Conservation (phyloP, 108 stramenopile species). For the Mediolabrus comicus region DNA sequence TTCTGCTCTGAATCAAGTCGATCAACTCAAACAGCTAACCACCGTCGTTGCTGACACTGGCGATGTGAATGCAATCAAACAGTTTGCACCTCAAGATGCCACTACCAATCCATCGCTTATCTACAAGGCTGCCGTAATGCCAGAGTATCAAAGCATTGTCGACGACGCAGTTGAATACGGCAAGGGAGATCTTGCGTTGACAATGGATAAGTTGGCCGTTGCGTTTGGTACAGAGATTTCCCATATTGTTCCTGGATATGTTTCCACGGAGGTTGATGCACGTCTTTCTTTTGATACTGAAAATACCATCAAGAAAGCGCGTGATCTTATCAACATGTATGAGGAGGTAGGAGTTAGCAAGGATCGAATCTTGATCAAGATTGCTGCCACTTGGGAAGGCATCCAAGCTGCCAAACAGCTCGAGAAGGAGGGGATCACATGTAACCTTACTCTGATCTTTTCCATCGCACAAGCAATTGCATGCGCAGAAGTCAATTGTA, state of each 20-base stretch:
- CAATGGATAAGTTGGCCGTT: constrained; percentile 96
- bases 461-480: constrained; percentile 94
- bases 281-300: constrained; percentile 97
- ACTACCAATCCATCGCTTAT: constrained; percentile 98
- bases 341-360: constrained; percentile 92
- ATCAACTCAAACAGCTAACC: constrained; percentile 80
- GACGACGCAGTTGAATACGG: constrained; percentile 86
- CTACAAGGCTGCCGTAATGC: constrained; percentile 89
- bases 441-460: constrained; percentile 98
- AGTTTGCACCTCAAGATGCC: constrained; percentile 92
- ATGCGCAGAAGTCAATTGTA: constrained; percentile 95
- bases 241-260: constrained; percentile 98
- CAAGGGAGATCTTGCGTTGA: constrained; percentile 68
- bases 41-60: constrained; percentile 91
- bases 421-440: constrained; percentile 96
- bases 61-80: constrained; percentile 88
- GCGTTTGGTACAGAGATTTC: constrained; percentile 97
- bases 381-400: constrained; percentile 98
- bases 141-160: constrained; percentile 73
- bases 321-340: constrained; percentile 92
- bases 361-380: constrained; percentile 96
- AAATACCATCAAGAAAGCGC: constrained; percentile 92
- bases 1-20: constrained; percentile 51
- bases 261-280: constrained; percentile 99
- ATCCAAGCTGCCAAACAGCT: constrained; percentile 94